Evolutionary conservation across 2,329 filamentous ascomycete species (phyloP).

Genomic region (Ambrosiella cleistominuta): DNA sequence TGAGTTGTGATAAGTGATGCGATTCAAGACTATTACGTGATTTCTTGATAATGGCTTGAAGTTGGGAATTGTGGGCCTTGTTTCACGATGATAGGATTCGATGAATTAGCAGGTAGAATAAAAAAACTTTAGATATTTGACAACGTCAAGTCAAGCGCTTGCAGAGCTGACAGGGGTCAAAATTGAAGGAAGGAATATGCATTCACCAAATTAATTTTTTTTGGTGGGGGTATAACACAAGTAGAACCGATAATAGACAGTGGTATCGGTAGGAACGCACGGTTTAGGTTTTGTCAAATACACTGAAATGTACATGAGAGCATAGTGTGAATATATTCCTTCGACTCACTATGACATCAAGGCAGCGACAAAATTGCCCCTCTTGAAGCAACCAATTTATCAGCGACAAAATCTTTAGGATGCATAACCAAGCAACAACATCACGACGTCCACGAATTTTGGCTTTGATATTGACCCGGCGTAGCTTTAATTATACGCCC

Average conservation of each 20-base stretch:
- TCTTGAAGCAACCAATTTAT: conserved; percentile 11
- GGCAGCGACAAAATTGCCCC: conserved; percentile 11
- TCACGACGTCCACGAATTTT: neutral
- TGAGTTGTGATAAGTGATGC: neutral
- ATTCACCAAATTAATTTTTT: conserved; percentile 5
- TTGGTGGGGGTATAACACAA: conserved; percentile 9
- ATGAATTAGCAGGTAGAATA: neutral
- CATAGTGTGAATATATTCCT: conserved; percentile 7
- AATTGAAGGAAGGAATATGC: neutral
- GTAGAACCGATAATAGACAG: neutral
- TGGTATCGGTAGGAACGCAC: neutral
- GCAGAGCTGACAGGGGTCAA: neutral
- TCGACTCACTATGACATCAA: conserved; percentile 13
- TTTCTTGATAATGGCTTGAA: neutral
- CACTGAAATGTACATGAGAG: neutral
- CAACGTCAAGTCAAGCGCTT: neutral
- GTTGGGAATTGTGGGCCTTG: neutral
- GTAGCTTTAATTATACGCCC: neutral
- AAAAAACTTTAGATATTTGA: neutral
- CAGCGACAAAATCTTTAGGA: conserved; percentile 5
- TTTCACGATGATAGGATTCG: conserved; percentile 1
- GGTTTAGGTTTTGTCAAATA: neutral
- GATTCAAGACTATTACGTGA: neutral
- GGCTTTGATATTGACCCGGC: neutral
- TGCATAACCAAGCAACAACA: neutral